phyloP scores from a whole-genome alignment of 352 stramenopile species.

The Blastocystis sp. region DNA sequence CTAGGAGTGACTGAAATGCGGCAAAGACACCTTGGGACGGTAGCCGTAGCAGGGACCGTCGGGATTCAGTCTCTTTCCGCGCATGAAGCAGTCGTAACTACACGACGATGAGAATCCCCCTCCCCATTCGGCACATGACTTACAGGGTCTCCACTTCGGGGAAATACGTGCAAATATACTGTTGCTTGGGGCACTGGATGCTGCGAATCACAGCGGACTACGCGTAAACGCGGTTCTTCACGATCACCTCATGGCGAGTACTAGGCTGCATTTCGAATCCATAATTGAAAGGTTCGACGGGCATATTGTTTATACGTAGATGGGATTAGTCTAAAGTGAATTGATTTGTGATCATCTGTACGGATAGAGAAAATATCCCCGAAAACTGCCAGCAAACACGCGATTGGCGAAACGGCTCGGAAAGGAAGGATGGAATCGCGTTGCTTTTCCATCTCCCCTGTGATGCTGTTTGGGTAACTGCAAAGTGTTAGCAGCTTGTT shows the following conservation, averaged over 20 bases:
- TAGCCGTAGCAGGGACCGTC: slow-evolving; percentile 68
- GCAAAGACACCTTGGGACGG: slow-evolving; percentile 37
- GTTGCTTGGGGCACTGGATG: slow-evolving; percentile 42
- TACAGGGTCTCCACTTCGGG: slow-evolving; percentile 65
- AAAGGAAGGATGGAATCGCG: no score
- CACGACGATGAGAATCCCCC: not conserved
- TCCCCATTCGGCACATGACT: not conserved
- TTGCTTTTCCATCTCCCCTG: no score
- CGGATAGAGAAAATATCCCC: not conserved
- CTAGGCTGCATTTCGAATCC: slow-evolving; percentile 58
- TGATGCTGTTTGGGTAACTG: no score
- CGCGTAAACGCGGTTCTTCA: not conserved
- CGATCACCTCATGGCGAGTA: slow-evolving; percentile 38
- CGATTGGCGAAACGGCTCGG: no score
- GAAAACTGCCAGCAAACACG: not conserved
- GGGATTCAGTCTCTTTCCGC: slow-evolving; percentile 59
- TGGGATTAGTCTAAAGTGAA: not conserved
- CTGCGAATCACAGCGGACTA: slow-evolving; percentile 60
- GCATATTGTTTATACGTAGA: not conserved
- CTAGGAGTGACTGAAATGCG: not conserved
- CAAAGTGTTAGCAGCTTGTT: no score
- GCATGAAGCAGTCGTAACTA: slow-evolving; percentile 67
- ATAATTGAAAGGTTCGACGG: not conserved
- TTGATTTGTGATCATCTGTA: not conserved
- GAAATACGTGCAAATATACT: slow-evolving; percentile 32